These are phyloP conservation scores for Arthrobotrys sinensis DNA, from an alignment of 2,329 filamentous ascomycete genomes.

Conservation along the genomic window DNA sequence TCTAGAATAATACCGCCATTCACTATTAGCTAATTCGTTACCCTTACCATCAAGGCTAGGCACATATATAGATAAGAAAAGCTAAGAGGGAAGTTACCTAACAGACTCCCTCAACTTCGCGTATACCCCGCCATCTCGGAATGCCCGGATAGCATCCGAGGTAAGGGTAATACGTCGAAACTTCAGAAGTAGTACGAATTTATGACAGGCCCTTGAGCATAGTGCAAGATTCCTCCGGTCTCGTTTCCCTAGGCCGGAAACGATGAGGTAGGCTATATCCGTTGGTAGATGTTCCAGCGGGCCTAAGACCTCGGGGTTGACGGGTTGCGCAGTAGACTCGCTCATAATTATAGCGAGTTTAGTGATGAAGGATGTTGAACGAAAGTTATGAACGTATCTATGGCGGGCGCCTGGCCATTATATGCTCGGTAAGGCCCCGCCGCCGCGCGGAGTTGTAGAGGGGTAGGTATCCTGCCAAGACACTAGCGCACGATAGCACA, in stretches of 20 bases:
- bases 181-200: neutral
- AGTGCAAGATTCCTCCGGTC: neutral
- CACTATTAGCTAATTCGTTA: neutral
- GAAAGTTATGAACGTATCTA: too few species aligned
- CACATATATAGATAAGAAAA: neutral
- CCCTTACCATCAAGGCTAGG: neutral
- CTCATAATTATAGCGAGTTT: too few species aligned
- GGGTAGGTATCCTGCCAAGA: too few species aligned
- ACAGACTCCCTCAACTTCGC: neutral
- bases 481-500: too few species aligned
- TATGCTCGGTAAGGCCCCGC: too few species aligned
- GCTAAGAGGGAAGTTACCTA: neutral
- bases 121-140: slow-evolving; percentile 3
- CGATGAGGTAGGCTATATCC: neutral
- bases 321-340: too few species aligned
- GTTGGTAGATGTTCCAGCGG: neutral
- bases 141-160: neutral
- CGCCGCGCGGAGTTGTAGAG: too few species aligned
- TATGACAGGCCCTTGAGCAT: neutral
- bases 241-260: neutral
- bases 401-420: too few species aligned
- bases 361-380: too few species aligned
- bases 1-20: neutral
- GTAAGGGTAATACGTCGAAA: neutral
- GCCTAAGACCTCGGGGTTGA: neutral